A percentile compares a stretch with the other conserved stretches of the same genome.
These are phyloP conservation scores for Cladosporium sp. DNA, from an alignment of 2,329 filamentous ascomycete species.

Conservation along the genomic window DNA sequence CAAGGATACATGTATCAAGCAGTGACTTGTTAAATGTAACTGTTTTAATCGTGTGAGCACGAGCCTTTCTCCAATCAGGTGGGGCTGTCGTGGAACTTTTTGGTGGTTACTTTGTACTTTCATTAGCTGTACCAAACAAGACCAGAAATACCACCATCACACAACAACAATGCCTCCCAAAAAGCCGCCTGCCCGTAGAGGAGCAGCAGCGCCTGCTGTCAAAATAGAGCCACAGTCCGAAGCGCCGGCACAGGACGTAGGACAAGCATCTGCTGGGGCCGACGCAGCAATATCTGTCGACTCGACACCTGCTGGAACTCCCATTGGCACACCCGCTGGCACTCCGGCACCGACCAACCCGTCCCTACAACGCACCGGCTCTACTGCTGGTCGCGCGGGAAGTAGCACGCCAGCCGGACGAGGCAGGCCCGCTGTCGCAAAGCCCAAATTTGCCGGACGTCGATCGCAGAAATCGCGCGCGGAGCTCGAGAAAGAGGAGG, in stretches of 20 bases:
- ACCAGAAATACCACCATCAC: neutral
- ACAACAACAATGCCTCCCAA: constrained; percentile 12
- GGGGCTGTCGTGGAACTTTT: neutral
- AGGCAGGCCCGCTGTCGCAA: constrained; percentile 26
- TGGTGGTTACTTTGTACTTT: neutral
- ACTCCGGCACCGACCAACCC: constrained; percentile 9
- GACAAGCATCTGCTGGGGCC: constrained; percentile 9
- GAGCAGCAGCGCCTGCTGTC: constrained; percentile 1
- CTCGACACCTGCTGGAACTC: constrained; percentile 14
- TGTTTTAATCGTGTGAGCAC: neutral
- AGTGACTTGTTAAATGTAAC: neutral
- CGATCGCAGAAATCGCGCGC: constrained; percentile 48
- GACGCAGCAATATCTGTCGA: constrained; percentile 12
- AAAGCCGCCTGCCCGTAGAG: constrained; percentile 3
- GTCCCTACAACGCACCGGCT: neutral
- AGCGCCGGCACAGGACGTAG: neutral
- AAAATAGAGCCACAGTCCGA: constrained; percentile 6
- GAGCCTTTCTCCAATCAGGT: too few species aligned
- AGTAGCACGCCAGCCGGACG: constrained; percentile 16
- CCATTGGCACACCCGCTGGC: constrained; percentile 10
- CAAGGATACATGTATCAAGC: neutral
- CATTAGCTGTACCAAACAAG: neutral
- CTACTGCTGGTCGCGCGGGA: constrained; percentile 1
- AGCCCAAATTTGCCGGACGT: constrained; percentile 46
- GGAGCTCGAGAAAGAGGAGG: constrained; percentile 42